Base-by-base conservation (phyloP, 495 filamentous ascomycete genomes). In the Thozetella sp. region DNA sequence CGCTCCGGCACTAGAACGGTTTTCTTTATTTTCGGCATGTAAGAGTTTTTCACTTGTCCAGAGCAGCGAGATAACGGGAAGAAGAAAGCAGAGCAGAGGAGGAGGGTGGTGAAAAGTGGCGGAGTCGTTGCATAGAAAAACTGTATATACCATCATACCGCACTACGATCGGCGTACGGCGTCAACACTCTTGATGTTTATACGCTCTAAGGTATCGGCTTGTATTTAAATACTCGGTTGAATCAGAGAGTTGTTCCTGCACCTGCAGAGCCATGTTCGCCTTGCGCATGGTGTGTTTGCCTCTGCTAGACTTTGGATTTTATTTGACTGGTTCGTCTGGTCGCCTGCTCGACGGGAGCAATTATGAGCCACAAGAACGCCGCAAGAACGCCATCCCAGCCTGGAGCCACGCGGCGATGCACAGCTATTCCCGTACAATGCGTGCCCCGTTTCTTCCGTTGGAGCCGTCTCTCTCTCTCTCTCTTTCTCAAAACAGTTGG, bases 1-100 rank as follows among this genome's bases (percentile, higher is more conserved):
- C 51, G 20, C 23, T 51, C 23, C 25, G 58, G 48, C 23, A 45
- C 26, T 45, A 59, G 27, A 58, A 26, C 57, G 15, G 13, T 10
- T 43, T 30, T 22, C 22, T 23, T 4, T 30, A 20, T 37, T 19
- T 54, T 2, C n/a, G 48, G 23, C 17, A n/a, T 52, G 2, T n/a
- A n/a, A n/a, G n/a, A n/a, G n/a, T n/a, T n/a, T n/a, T n/a, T n/a
- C n/a, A n/a, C n/a, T n/a, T n/a, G n/a, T n/a, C n/a, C n/a, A n/a
- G n/a, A n/a, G n/a, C n/a, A n/a, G n/a, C n/a, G n/a, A n/a, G n/a
- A n/a, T n/a, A n/a, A n/a, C n/a, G n/a, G n/a, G n/a, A n/a, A n/a
- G n/a, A n/a, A n/a, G n/a, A n/a, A n/a, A n/a, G n/a, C n/a, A 17
- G 25, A 17, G 10, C 23, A 9, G 24, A 26, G 30, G 43, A 48